Conservation (phyloP, 1,284 basidiomycete genomes). For the Xerocomus minutiporus region DNA sequence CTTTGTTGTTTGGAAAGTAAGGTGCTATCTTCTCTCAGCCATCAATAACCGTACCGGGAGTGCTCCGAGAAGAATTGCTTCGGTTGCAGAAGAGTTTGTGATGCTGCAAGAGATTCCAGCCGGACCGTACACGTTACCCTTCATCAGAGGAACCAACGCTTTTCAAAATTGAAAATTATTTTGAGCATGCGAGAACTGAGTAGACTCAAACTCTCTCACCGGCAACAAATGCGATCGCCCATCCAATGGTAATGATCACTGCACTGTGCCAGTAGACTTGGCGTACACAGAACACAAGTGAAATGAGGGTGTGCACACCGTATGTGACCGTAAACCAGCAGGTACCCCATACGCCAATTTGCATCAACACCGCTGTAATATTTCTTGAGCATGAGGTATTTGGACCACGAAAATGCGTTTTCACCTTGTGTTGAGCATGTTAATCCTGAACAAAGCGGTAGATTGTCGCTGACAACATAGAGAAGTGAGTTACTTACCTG, state of each 20-base stretch:
- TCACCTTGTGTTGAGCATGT: constrained; percentile 58
- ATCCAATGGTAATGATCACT: constrained; percentile 47
- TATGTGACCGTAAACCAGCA: constrained; percentile 65
- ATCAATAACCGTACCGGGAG: constrained; percentile 47
- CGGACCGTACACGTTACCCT: constrained; percentile 48
- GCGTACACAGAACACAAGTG: constrained; percentile 53
- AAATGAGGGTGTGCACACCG: constrained; percentile 64
- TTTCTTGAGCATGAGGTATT: constrained; percentile 1
- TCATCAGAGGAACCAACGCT: constrained; percentile 41
- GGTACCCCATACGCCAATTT: constrained; percentile 56
- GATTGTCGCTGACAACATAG: not conserved
- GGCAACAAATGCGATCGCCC: constrained; percentile 43
- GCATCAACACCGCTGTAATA: constrained; percentile 47
- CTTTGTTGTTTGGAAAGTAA: constrained; percentile 31
- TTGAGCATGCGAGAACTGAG: constrained; percentile 7
- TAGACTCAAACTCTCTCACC: constrained; percentile 36
- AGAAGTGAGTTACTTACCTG: constrained; percentile 38
- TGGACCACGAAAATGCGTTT: not conserved
- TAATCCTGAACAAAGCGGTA: constrained; percentile 23
- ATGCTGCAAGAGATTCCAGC: constrained; percentile 52
- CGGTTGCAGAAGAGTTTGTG: constrained; percentile 36
- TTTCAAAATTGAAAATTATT: constrained; percentile 11
- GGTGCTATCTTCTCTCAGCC: not conserved
- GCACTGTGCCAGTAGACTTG: constrained; percentile 47
- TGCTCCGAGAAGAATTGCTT: constrained; percentile 50